These are phyloP conservation scores for Hypericum perforatum DNA, from an alignment of 345 rosid species.

Conservation along the genomic window DNA sequence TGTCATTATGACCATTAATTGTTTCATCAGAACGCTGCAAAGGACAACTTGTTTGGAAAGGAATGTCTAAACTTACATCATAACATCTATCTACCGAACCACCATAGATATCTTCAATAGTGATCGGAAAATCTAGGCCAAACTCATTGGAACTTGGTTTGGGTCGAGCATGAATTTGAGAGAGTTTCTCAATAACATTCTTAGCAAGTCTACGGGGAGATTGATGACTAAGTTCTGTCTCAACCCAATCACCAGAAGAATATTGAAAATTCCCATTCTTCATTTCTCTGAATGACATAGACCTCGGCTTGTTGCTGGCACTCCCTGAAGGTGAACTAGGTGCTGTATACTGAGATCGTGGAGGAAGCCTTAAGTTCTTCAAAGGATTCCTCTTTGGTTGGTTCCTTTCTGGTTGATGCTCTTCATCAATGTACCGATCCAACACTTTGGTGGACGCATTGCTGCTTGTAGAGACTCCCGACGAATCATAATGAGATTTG, in stretches of 20 bases:
- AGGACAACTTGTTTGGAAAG: conserved; percentile 32
- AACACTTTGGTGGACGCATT: conserved; percentile 65
- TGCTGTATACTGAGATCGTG: conserved; percentile 46
- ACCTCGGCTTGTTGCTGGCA: conserved; percentile 39
- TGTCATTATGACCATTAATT: conserved; percentile 19
- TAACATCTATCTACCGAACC: conserved; percentile 38
- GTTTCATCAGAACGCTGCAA: conserved; percentile 37
- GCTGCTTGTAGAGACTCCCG: conserved; percentile 71
- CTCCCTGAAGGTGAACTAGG: conserved; percentile 59
- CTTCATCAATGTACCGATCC: conserved; percentile 93
- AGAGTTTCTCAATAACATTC: conserved; percentile 77
- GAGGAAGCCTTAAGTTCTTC: conserved; percentile 50
- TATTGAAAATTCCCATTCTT: conserved; percentile 36
- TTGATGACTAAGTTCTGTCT: conserved; percentile 52
- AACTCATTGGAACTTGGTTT: conserved; percentile 39
- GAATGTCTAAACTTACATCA: conserved; percentile 32
- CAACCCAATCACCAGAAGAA: conserved; percentile 53
- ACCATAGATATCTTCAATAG: conserved; percentile 66
- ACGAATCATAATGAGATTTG: conserved; percentile 40
- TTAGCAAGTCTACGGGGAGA: conserved; percentile 80
- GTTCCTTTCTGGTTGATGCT: conserved; percentile 56
- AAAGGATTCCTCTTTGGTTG: conserved; percentile 35
- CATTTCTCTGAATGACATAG: conserved; percentile 66
- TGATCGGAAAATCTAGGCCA: conserved; percentile 47
- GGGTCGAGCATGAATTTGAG: conserved; percentile 39